These are phyloP conservation scores for Aspergillus aculeatus DNA, from an alignment of 2,329 filamentous ascomycete genomes.

Conservation along the genomic window DNA sequence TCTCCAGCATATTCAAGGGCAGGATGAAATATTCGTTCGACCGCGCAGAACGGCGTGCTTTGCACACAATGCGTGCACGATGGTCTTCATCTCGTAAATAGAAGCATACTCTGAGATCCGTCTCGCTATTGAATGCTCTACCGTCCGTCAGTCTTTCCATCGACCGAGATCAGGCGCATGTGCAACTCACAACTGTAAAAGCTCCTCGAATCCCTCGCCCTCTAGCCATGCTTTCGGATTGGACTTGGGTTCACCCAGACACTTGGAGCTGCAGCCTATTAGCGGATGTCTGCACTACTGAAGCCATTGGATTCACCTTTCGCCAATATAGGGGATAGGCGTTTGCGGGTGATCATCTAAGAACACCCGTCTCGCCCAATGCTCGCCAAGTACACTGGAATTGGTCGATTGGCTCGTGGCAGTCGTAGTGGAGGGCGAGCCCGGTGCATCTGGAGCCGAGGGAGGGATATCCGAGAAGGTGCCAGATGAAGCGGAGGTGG, in stretches of 20 bases:
- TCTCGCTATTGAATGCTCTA: slow-evolving; percentile 49
- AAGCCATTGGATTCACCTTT: slow-evolving; percentile 28
- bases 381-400: slow-evolving; percentile 31
- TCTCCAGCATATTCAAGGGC: slow-evolving; percentile 49
- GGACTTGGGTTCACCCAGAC: slow-evolving; percentile 30
- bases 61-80: slow-evolving; percentile 55
- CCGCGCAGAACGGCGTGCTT: slow-evolving; percentile 42
- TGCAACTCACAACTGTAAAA: slow-evolving; percentile 40
- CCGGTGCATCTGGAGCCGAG: slow-evolving; percentile 32
- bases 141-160: background rate
- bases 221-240: slow-evolving; percentile 32
- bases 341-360: slow-evolving; percentile 28
- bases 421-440: slow-evolving; percentile 34
- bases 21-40: slow-evolving; percentile 50
- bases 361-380: slow-evolving; percentile 47
- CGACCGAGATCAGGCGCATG: background rate
- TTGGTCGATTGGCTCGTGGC: slow-evolving; percentile 31
- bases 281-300: background rate
- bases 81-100: slow-evolving; percentile 53
- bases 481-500: slow-evolving; percentile 30
- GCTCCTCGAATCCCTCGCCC: slow-evolving; percentile 37
- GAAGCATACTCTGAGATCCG: slow-evolving; percentile 48
- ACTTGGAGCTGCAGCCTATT: slow-evolving; percentile 32
- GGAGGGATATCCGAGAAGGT: slow-evolving; percentile 33
- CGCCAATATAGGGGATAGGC: slow-evolving; percentile 26